Conservation (phyloP, 2,329 filamentous ascomycete species). For the Hymenoscyphus fructigenus region DNA sequence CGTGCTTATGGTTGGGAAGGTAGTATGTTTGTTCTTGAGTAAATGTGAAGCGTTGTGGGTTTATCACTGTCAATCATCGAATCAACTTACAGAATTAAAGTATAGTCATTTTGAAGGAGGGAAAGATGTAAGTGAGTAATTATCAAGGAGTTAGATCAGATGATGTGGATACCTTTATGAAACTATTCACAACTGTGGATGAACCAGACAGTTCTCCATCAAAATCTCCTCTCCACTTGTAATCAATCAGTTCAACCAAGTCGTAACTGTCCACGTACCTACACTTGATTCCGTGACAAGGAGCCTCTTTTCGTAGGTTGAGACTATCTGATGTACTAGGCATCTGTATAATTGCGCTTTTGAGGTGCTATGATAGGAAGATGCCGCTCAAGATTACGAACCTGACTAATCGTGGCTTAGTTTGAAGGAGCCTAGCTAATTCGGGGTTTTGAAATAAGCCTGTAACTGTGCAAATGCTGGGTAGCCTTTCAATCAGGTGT, state of each 20-base stretch:
- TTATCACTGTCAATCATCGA: not conserved
- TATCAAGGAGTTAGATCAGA: not conserved
- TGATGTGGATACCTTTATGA: not conserved
- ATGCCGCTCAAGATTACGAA: not conserved
- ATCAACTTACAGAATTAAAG: not conserved
- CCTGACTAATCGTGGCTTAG: not conserved
- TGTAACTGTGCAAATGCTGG: not conserved
- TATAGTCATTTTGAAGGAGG: not conserved
- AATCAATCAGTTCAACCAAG: not conserved
- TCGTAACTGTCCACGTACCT: not conserved
- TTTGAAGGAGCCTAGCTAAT: not conserved
- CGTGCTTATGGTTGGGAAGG: conserved; percentile 52
- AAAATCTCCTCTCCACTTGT: not conserved
- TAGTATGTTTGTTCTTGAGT: conserved; percentile 43
- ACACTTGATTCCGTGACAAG: not conserved
- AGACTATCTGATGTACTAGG: not conserved
- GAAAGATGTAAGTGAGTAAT: not conserved
- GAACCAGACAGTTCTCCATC: not conserved
- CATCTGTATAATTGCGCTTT: not conserved
- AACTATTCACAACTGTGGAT: not conserved
- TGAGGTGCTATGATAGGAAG: not conserved
- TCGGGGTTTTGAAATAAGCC: not conserved
- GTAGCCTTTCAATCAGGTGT: too few relatives aligned
- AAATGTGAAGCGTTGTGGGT: conserved; percentile 8
- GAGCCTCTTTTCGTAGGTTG: not conserved